These are phyloP conservation scores for Rutstroemia sp. DNA, from an alignment of 2,329 filamentous ascomycete species.

Conservation along the genomic window DNA sequence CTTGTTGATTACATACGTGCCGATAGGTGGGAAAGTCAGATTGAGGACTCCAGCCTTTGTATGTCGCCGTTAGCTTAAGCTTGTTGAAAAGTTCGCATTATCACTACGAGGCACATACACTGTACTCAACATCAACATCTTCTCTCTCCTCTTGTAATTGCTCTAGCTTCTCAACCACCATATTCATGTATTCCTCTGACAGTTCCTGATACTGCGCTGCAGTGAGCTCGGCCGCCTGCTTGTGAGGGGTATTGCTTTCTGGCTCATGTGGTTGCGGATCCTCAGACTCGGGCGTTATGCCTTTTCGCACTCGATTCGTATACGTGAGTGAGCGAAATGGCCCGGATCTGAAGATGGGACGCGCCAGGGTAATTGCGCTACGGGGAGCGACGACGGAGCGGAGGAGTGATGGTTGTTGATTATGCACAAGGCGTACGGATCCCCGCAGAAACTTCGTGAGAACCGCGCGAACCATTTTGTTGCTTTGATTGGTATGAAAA, in stretches of 20 bases:
- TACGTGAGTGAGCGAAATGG: constrained; percentile 29
- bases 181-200: constrained; percentile 66
- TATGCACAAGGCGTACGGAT: not conserved
- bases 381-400: not conserved
- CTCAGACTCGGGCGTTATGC: constrained; percentile 52
- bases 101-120: constrained; percentile 46
- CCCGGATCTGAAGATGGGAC: not conserved
- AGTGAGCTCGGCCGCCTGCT: constrained; percentile 56
- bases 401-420: not conserved
- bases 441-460: constrained; percentile 1
- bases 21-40: constrained; percentile 59
- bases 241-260: constrained; percentile 34
- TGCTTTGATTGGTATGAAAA: not conserved
- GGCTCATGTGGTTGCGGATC: constrained; percentile 42
- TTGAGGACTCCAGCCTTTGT: constrained; percentile 77
- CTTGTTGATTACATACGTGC: constrained; percentile 95
- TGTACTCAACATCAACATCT: constrained; percentile 82
- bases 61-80: not conserved
- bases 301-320: constrained; percentile 34
- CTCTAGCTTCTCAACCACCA: constrained; percentile 55
- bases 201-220: constrained; percentile 69
- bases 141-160: constrained; percentile 63
- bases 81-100: not conserved
- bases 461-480: constrained; percentile 5
- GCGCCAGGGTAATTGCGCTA: not conserved